Evolutionary conservation across 1,284 basidiomycete species (phyloP).

Genomic region (Malassezia globosa): DNA sequence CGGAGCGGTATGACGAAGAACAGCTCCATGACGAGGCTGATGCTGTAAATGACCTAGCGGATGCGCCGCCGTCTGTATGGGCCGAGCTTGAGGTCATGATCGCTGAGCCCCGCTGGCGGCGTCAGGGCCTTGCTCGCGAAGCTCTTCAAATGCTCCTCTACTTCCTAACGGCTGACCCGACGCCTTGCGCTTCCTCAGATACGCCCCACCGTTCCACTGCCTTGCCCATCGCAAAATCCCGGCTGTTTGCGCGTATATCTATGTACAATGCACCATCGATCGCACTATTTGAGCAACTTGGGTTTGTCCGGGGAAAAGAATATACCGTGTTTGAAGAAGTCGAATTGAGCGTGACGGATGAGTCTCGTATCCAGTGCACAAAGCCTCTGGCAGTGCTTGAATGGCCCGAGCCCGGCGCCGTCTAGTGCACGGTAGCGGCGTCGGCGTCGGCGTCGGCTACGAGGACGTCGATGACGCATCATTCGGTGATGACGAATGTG

Average conservation of each 20-base stretch:
- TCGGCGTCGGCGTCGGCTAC: no score
- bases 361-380: neutral
- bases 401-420: constrained; percentile 4
- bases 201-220: neutral
- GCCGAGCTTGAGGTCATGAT: constrained; percentile 74
- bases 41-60: constrained; percentile 7
- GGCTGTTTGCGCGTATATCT: constrained; percentile 30
- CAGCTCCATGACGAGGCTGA: no score
- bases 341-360: constrained; percentile 6
- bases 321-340: constrained; percentile 12
- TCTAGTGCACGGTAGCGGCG: no score
- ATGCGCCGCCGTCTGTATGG: constrained; percentile 41
- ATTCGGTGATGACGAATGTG: constrained; percentile 18
- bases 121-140: constrained; percentile 54
- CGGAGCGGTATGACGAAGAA: constrained; percentile 16
- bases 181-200: neutral
- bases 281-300: constrained; percentile 26
- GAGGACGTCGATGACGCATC: constrained; percentile 4
- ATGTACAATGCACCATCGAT: constrained; percentile 24
- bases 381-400: neutral
- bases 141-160: constrained; percentile 42
- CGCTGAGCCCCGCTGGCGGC: constrained; percentile 55
- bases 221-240: constrained; percentile 19
- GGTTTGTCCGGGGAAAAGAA: constrained; percentile 17
- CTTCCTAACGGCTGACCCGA: constrained; percentile 27